Conservation (phyloP, 345 rosid genomes). For the Gossypium arboreum region DNA sequence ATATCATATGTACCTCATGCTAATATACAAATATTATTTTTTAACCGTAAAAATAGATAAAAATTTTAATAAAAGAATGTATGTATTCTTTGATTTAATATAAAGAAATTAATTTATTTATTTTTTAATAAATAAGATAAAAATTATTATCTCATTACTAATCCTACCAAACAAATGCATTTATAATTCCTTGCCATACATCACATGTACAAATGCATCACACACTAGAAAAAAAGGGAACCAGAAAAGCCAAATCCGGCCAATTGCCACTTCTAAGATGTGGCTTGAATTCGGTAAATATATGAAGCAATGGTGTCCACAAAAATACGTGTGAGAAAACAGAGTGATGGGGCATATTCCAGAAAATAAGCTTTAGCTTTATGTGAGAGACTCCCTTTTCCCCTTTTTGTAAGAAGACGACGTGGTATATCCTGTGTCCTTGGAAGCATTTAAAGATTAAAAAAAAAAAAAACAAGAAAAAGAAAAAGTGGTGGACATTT, state of each 20-base stretch:
- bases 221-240: neutral
- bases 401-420: neutral
- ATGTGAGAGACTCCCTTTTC: neutral
- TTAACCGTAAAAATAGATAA: no score
- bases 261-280: neutral
- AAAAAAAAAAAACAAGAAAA: neutral
- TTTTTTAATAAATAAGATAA: no score
- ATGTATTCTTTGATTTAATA: no score
- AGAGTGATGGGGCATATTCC: neutral
- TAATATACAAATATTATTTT: rapidly evolving
- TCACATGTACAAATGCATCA: no score
- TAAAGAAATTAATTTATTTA: no score
- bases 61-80: no score
- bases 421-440: neutral
- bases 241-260: neutral
- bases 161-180: no score
- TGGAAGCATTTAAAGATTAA: neutral
- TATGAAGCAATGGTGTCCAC: neutral
- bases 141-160: no score
- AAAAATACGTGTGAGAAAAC: neutral
- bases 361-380: neutral
- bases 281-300: neutral
- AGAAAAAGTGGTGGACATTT: neutral
- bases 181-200: no score
- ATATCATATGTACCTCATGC: rapidly evolving